Base-by-base conservation (phyloP, 805 yeast genomes). In the Teunomyces tritomae region DNA sequence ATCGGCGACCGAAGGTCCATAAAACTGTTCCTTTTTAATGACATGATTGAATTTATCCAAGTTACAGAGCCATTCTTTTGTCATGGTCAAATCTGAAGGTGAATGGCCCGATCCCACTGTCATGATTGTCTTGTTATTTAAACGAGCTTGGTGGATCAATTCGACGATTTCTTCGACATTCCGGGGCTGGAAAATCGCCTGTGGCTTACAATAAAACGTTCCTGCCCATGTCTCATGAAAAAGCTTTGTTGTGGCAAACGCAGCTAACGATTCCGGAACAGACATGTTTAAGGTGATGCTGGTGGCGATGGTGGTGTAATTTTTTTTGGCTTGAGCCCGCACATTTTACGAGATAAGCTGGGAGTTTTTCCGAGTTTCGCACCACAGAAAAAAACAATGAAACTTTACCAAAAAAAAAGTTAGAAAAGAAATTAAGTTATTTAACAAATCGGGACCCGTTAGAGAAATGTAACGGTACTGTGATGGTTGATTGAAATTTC, bases 81-180 rank as follows among this genome's bases (percentile, higher is more conserved):
- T 87, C 85, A 90, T 84, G 45, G 96, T 89, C 68, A 94, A 69
- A 60, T 84, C 91, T 37, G 95, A 86, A 0, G 99, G 99, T 6
- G 97, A 90, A 63, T 94, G 98, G 28, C 96, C 97, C 0, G 96
- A 82, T 0, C 99, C 99, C 7, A 88, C 91, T 1, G 87, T 81
- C 76, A 87, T 84, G 47, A 92, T 68, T 13, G 96, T 87, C 55
- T 82, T 85, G 14, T 75, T 70, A 20, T 71, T 61, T 40, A 67
- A 59, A 41, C 78, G 71, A 3, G 98, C 98, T 48, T 74, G 73
- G 30, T 77, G 72, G 28, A 92, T 89, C 46, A 92, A 73, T 14
- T 69, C 74, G 48, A 74, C 73, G 43, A 92, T 83, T 56, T 91
- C 87, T n/a, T 81, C 87, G 5, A 87, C 61, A 5, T 74, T 70